Base-by-base conservation (phyloP, 371 early-diverging fungal genomes). In the Gilbertella persicaria region DNA sequence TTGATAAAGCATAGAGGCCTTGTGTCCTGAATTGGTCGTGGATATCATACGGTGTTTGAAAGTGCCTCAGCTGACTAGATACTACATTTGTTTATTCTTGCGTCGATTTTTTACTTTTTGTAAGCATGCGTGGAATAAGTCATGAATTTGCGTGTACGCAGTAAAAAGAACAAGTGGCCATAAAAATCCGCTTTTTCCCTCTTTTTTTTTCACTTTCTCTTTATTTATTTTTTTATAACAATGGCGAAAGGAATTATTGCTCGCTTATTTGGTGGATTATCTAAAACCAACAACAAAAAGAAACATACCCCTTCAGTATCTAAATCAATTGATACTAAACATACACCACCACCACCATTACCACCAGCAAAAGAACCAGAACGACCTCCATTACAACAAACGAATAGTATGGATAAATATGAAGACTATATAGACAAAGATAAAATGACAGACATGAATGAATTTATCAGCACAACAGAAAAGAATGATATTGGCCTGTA, bases 181-280 rank as follows among this genome's bases (percentile, higher is more conserved):
- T 6, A 30, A 47, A 47, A 47, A 47, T 47, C 36, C 35, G 36
- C 20, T 13, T 8, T 46, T 46, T 46, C 36, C 35, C 19, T 49
- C 14, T 46, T 41, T n/a, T 33, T 39, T 47, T 30, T 39, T 26
- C n/a, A 13, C 9, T n/a, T 29, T 28, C n/a, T 42, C 37, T 24
- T 23, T 7, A 26, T 19, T 21, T 20, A 2, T 28, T 23, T 42
- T n/a, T 52, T 45, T 26, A 50, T 7, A 21, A 45, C 16, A 41
- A 55, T 55, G 55, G 35, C 55, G n/a, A 47, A 55, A 37, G 44
- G 49, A 35, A 25, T 49, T 12, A 37, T 56, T 28, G 25, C 50
- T 19, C 56, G 56, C 29, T 25, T 56, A 12, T 43, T 56, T 42
- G 50, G 50, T 5, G 26, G 33, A 30, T 44, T 44, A 25, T 41